A percentile compares a stretch with the other conserved stretches of the same genome.
These are phyloP conservation scores for Rostrohypoxylon terebratum DNA, from an alignment of 495 filamentous ascomycete genomes.

Conservation along the genomic window DNA sequence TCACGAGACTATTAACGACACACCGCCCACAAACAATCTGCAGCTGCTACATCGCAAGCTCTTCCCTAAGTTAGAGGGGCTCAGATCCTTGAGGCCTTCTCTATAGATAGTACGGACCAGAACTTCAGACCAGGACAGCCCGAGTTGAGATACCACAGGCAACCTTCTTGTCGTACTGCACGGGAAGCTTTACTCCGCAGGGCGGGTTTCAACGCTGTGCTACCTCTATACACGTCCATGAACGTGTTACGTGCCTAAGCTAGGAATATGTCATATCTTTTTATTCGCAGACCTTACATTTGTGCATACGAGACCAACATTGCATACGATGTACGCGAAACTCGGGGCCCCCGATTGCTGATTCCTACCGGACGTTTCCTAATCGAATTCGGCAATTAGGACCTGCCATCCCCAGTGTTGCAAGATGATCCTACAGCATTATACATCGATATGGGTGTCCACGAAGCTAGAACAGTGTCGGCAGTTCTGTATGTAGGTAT, in stretches of 20 bases:
- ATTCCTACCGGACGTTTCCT: constrained; percentile 4
- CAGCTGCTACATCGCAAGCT: neutral
- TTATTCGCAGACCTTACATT: neutral
- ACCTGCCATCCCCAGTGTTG: constrained; percentile 12
- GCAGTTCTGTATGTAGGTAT: constrained; percentile 13
- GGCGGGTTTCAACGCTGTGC: constrained; percentile 19
- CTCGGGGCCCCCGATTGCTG: constrained; percentile 33
- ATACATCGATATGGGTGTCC: constrained; percentile 21
- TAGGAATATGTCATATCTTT: constrained; percentile 2
- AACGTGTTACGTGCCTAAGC: constrained; percentile 12
- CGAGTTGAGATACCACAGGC: constrained; percentile 17
- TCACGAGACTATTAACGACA: constrained; percentile 4
- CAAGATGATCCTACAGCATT: constrained; percentile 31
- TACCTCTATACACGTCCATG: constrained; percentile 4
- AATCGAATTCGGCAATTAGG: constrained; percentile 11
- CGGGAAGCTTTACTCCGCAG: neutral
- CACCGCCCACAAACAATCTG: constrained; percentile 1
- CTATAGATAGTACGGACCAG: neutral
- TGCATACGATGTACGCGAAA: neutral
- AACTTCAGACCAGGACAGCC: constrained; percentile 13
- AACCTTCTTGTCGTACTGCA: constrained; percentile 3
- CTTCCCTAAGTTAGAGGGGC: constrained; percentile 3
- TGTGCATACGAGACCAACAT: constrained; percentile 9
- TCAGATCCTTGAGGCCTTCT: neutral
- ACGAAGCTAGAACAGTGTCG: constrained; percentile 5